These are phyloP conservation scores for Wolfiporia cocos DNA, from an alignment of 1,284 basidiomycete genomes.

Conservation along the genomic window DNA sequence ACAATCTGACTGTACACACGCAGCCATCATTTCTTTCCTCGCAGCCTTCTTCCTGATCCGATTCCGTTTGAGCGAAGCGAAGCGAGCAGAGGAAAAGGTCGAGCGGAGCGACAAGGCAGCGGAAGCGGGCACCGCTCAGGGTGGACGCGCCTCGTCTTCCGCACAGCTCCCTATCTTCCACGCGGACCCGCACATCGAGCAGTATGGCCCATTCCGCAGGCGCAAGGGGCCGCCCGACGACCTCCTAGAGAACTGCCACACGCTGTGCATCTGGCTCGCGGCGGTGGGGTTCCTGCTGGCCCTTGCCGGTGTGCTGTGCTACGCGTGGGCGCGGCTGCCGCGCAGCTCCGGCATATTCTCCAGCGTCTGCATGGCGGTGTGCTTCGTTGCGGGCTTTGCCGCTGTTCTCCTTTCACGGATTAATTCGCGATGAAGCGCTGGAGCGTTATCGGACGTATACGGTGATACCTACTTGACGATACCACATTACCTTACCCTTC, in stretches of 20 bases:
- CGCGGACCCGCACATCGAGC: conserved; percentile 33
- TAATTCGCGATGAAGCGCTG: too few species aligned
- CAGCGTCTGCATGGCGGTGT: conserved; percentile 33
- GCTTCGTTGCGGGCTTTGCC: conserved; percentile 23
- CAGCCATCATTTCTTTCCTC: conserved; percentile 52
- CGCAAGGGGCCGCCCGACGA: conserved; percentile 32
- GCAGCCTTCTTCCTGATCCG: conserved; percentile 51
- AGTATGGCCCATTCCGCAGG: conserved; percentile 34
- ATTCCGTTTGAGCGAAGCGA: conserved; percentile 48
- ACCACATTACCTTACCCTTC: too few species aligned
- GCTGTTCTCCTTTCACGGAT: conserved; percentile 11
- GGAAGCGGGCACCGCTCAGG: not conserved
- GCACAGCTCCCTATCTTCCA: conserved; percentile 19
- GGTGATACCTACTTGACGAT: too few species aligned
- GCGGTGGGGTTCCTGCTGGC: conserved; percentile 47
- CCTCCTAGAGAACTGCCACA: conserved; percentile 42
- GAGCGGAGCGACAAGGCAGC: too few species aligned
- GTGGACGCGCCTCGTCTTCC: conserved; percentile 1
- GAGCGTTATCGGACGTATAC: too few species aligned
- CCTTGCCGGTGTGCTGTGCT: conserved; percentile 42
- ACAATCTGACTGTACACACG: not conserved
- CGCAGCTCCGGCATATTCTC: conserved; percentile 36
- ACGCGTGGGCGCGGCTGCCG: conserved; percentile 43
- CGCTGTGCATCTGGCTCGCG: conserved; percentile 41
- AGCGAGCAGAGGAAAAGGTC: conserved; percentile 28